Conservation (phyloP, 2,329 filamentous ascomycete genomes). For the Mariannaea elegans region DNA sequence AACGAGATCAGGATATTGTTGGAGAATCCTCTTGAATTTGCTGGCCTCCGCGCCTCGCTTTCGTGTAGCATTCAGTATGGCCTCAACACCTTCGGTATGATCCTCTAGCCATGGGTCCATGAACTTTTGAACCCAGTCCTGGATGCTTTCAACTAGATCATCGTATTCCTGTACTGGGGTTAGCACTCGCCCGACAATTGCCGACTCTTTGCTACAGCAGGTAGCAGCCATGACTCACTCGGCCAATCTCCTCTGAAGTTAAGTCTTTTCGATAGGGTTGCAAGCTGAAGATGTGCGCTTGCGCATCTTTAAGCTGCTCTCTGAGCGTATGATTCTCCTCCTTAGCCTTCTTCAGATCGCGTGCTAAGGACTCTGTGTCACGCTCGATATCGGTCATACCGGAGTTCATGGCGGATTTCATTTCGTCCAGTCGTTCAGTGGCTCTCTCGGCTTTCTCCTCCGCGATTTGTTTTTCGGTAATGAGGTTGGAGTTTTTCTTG, state of each 20-base stretch:
- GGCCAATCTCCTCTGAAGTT: conserved; percentile 47
- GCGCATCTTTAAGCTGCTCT: conserved; percentile 46
- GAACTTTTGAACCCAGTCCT: conserved; percentile 49
- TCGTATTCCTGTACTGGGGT: conserved; percentile 46
- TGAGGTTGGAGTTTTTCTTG: conserved; percentile 27
- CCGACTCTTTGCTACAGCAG: neutral
- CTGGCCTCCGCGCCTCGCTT: conserved; percentile 38
- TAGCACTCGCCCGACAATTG: conserved; percentile 5
- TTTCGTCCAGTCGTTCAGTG: conserved; percentile 33
- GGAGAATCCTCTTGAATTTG: conserved; percentile 39
- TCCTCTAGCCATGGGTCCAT: conserved; percentile 44
- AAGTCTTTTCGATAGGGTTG: conserved; percentile 51
- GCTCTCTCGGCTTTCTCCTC: conserved; percentile 42
- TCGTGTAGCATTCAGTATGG: conserved; percentile 29
- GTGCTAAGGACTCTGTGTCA: conserved; percentile 34
- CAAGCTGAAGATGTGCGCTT: conserved; percentile 52
- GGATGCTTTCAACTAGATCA: conserved; percentile 44
- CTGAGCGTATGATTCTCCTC: conserved; percentile 42
- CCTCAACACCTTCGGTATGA: conserved; percentile 35
- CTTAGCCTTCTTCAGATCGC: conserved; percentile 32
- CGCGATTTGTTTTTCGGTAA: conserved; percentile 41
- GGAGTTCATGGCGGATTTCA: conserved; percentile 36
- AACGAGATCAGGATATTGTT: conserved; percentile 44
- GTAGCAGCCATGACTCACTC: conserved; percentile 38
- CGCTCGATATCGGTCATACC: conserved; percentile 35